phyloP scores from a whole-genome alignment of 2,329 filamentous ascomycete genomes.

The Onygenales sp. region DNA sequence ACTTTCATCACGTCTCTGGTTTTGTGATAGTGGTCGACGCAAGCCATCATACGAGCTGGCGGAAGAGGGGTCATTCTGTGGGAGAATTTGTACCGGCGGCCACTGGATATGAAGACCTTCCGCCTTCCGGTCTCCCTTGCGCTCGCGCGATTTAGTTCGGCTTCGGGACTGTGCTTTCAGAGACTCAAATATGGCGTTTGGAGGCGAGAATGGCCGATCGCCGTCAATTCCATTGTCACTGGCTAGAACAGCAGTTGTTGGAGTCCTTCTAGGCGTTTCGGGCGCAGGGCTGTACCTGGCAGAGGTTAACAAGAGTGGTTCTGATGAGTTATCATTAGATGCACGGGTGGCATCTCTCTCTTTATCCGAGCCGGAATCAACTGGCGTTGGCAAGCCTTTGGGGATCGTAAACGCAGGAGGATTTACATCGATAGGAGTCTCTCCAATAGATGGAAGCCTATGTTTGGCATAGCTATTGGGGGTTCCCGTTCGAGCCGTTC shows the following conservation, averaged over 20 bases:
- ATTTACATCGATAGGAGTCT: constrained; percentile 49
- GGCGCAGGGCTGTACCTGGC: constrained; percentile 35
- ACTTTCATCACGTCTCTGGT: constrained; percentile 3
- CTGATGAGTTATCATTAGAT: constrained; percentile 18
- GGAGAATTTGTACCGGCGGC: constrained; percentile 33
- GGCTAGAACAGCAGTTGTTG: constrained; percentile 58
- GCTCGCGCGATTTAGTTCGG: constrained; percentile 56
- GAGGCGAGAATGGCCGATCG: constrained; percentile 58
- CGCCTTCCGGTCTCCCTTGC: constrained; percentile 74
- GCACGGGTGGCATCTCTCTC: constrained; percentile 27
- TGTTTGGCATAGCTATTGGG: constrained; percentile 52
- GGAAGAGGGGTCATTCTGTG: not conserved
- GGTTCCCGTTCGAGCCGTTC: constrained; percentile 55
- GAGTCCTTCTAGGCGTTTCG: constrained; percentile 33
- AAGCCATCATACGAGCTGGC: not conserved
- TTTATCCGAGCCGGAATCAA: constrained; percentile 40
- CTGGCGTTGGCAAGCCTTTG: constrained; percentile 33
- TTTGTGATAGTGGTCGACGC: not conserved
- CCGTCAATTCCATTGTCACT: constrained; percentile 23
- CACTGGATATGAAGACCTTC: constrained; percentile 60
- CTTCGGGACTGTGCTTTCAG: constrained; percentile 51
- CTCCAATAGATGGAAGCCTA: constrained; percentile 69
- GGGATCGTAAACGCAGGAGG: constrained; percentile 30
- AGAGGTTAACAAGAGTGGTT: constrained; percentile 33
- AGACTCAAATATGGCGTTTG: constrained; percentile 52